phyloP scores from a whole-genome alignment of 768 basidiomycete species.

The Daedaleopsis nitida region DNA sequence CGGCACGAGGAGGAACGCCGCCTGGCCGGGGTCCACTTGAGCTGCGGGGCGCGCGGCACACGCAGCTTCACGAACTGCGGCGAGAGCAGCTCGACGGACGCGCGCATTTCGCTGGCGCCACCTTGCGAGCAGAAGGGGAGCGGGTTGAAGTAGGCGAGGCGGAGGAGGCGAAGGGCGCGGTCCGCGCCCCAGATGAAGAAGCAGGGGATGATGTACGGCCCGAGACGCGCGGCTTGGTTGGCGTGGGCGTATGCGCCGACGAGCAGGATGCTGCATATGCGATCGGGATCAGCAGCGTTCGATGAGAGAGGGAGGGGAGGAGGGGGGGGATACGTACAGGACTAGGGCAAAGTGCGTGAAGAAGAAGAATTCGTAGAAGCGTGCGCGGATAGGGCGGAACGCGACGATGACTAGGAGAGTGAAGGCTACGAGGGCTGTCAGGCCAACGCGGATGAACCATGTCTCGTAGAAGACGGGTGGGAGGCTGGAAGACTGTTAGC shows the following conservation, averaged over 20 bases:
- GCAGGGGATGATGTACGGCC: constrained; percentile 48
- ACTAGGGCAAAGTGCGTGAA: constrained; percentile 47
- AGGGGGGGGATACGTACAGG: constrained; percentile 33
- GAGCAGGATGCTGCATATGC: constrained; percentile 32
- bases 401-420: constrained; percentile 47
- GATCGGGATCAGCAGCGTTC: neutral
- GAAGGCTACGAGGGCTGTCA: constrained; percentile 41
- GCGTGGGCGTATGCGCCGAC: constrained; percentile 36
- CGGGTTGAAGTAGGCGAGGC: constrained; percentile 47
- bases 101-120: constrained; percentile 30
- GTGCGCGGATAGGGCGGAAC: constrained; percentile 48
- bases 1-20: constrained; percentile 53
- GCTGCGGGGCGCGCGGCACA: constrained; percentile 44
- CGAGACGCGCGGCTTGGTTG: constrained; percentile 21
- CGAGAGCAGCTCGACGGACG: constrained; percentile 44
- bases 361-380: constrained; percentile 55
- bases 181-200: constrained; percentile 60
- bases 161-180: constrained; percentile 47
- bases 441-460: constrained; percentile 32
- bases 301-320: neutral
- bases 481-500: neutral
- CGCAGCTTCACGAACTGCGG: constrained; percentile 49
- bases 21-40: constrained; percentile 60
- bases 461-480: neutral
- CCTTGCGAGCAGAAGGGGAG: constrained; percentile 35